Evolutionary conservation across 2,329 filamentous ascomycete genomes (phyloP).

Genomic region (Helotiales sp.): DNA sequence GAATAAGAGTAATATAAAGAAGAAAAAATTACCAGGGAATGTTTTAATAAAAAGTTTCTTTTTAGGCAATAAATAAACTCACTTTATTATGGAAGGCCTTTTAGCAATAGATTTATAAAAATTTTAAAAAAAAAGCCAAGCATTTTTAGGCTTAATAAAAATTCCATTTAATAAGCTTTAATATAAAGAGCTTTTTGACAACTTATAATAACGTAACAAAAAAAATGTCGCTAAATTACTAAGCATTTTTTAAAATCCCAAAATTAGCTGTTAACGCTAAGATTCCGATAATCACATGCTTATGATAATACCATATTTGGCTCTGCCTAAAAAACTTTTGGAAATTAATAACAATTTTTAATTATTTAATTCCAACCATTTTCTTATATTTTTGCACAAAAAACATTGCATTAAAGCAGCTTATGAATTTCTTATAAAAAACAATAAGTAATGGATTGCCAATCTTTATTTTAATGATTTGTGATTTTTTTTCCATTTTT

Average conservation of each 20-base stretch:
- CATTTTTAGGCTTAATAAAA: background rate
- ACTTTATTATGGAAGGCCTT: background rate
- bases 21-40: background rate
- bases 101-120: background rate
- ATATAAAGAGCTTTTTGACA: background rate
- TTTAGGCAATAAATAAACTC: background rate
- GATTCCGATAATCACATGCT: background rate
- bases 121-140: conserved; percentile 1
- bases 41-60: background rate
- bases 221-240: background rate
- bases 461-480: conserved; percentile 9
- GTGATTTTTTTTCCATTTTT: background rate
- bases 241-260: background rate
- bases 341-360: background rate
- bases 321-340: background rate
- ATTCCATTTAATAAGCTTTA: background rate
- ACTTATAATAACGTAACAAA: background rate
- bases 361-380: background rate
- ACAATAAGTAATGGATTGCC: background rate
- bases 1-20: background rate
- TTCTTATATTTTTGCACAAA: background rate
- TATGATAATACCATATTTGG: background rate
- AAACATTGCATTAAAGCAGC: background rate
- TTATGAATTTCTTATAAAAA: background rate
- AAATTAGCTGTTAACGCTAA: background rate